Evolutionary conservation across 805 yeast species (phyloP).

Genomic region (Ogataea paradorogensis): DNA sequence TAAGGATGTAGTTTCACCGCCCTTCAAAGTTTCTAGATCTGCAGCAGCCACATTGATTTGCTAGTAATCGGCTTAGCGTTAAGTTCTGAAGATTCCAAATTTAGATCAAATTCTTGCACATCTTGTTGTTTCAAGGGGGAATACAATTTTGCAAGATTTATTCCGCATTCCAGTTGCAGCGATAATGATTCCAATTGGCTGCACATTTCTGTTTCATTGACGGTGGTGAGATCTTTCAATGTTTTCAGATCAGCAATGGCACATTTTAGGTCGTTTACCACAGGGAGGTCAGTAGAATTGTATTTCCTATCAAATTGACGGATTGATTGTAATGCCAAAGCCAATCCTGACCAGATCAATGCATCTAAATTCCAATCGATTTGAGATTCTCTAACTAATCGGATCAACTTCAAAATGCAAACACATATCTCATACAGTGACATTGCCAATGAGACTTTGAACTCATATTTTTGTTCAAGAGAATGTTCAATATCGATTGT

Average conservation of each 20-base stretch:
- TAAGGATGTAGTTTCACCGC: not conserved
- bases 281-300: not conserved
- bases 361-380: constrained; percentile 2
- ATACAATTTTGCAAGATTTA: not conserved
- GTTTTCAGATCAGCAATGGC: constrained; percentile 6
- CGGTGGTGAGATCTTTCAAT: not conserved
- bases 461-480: constrained; percentile 3
- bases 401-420: constrained; percentile 7
- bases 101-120: not conserved
- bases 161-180: constrained; percentile 3
- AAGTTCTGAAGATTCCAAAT: not conserved
- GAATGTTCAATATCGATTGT: constrained; percentile 11
- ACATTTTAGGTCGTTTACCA: constrained; percentile 1
- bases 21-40: not conserved
- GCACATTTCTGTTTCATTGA: not conserved
- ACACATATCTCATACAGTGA: constrained; percentile 21
- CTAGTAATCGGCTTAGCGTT: not conserved
- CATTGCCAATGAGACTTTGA: constrained; percentile 15
- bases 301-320: constrained; percentile 3
- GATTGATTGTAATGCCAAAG: constrained; percentile 5
- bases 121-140: not conserved
- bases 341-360: constrained; percentile 3
- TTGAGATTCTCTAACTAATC: not conserved
- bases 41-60: constrained; percentile 4
- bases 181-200: constrained; percentile 1